Evolutionary conservation across 495 filamentous ascomycete genomes (phyloP).

Genomic region (Aspergillus sclerotiicarbonarius): DNA sequence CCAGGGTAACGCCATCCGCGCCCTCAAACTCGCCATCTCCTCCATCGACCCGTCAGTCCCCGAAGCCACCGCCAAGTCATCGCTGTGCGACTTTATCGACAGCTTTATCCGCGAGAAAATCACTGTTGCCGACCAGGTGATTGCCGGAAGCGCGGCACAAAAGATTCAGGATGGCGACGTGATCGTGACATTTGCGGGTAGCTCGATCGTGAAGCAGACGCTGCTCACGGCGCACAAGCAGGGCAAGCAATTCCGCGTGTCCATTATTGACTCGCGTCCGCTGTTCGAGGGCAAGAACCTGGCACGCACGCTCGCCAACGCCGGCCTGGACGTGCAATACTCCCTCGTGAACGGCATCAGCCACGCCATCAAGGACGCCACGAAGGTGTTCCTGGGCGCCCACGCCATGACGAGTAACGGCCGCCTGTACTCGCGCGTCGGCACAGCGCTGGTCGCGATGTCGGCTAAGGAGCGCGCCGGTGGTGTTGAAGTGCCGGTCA

Average conservation of each 20-base stretch:
- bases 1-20: conserved; percentile 94
- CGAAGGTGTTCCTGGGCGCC: conserved; percentile 81
- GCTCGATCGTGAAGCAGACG: conserved; percentile 77
- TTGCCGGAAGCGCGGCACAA: conserved; percentile 68
- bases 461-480: conserved; percentile 66
- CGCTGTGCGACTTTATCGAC: conserved; percentile 78
- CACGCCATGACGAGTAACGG: conserved; percentile 92
- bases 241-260: conserved; percentile 75
- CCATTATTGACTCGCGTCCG: conserved; percentile 79
- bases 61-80: conserved; percentile 72
- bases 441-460: conserved; percentile 87
- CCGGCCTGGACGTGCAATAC: conserved; percentile 77
- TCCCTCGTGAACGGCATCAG: conserved; percentile 71
- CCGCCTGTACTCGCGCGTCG: conserved; percentile 78
- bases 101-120: conserved; percentile 87
- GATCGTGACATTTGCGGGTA: conserved; percentile 86
- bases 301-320: conserved; percentile 61
- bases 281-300: conserved; percentile 77
- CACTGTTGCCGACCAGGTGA: conserved; percentile 79
- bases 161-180: conserved; percentile 78
- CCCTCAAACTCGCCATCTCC: conserved; percentile 85
- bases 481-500: conserved; percentile 66
- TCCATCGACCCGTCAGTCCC: conserved; percentile 78
- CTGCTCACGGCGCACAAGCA: conserved; percentile 66
- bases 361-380: conserved; percentile 68